These are phyloP conservation scores for Gracilariopsis chorda DNA, from an alignment of 23 red algal species.

Conservation along the genomic window DNA sequence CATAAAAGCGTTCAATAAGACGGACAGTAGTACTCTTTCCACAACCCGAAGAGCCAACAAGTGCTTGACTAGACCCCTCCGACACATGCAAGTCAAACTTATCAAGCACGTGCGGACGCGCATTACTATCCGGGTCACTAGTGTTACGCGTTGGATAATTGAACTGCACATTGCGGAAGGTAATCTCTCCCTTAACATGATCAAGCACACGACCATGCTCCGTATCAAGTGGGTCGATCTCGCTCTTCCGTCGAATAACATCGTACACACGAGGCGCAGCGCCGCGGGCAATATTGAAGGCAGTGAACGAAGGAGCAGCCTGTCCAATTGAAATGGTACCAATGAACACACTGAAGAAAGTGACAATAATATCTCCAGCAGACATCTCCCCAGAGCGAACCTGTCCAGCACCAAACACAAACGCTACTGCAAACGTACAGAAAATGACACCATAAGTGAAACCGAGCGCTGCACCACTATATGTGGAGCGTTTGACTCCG, in stretches of 20 bases:
- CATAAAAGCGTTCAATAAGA: slow-evolving; percentile 95
- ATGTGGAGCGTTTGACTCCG: slow-evolving; percentile 35
- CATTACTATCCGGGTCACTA: slow-evolving; percentile 27
- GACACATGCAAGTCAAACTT: slow-evolving; percentile 62
- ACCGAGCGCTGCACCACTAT: slow-evolving; percentile 75
- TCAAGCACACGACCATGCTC: slow-evolving; percentile 17
- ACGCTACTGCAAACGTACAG: slow-evolving; percentile 82
- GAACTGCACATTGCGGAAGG: slow-evolving; percentile 79
- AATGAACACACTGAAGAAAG: slow-evolving; percentile 88
- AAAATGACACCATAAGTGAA: slow-evolving; percentile 84
- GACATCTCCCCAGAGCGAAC: slow-evolving; percentile 56
- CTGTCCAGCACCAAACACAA: slow-evolving; percentile 74
- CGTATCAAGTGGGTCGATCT: slow-evolving; percentile 63
- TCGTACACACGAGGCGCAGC: slow-evolving; percentile 76
- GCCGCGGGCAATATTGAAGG: slow-evolving; percentile 69
- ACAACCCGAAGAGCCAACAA: slow-evolving; percentile 90
- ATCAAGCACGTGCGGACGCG: slow-evolving; percentile 61
- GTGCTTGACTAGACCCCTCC: slow-evolving; percentile 75
- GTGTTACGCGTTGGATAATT: slow-evolving; percentile 74
- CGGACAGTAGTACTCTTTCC: slow-evolving; percentile 91
- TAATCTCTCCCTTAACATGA: slow-evolving; percentile 39
- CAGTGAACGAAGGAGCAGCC: slow-evolving; percentile 61
- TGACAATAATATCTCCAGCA: slow-evolving; percentile 69
- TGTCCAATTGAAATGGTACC: slow-evolving; percentile 89
- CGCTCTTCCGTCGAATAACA: slow-evolving; percentile 60